Evolutionary conservation across 2,329 filamentous ascomycete genomes (phyloP), one percentile per base, ranked within the genome.

Genomic region (Fusarium sp.): DNA sequence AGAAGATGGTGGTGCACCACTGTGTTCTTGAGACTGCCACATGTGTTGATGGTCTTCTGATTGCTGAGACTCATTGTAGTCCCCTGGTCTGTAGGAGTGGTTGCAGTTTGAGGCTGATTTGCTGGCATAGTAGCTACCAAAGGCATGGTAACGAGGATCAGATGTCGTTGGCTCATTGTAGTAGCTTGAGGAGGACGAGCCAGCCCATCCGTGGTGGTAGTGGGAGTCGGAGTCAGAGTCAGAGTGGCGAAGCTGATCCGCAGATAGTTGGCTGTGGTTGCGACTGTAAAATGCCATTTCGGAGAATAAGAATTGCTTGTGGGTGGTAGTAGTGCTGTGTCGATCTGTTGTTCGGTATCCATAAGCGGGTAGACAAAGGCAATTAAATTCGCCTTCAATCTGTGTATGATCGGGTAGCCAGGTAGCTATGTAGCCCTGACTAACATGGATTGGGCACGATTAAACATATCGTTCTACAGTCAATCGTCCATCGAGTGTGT

Each of bases 271-370:
- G 33, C 69, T 64, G 60, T 53, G 56, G 52, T 64, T 74, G 49
- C 59, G 66, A 63, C 64, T 66, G 60, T 74, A 74, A 56, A 58
- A 37, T 37, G 56, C 69, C 72, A 74, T 74, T 38, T 74, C 67
- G 67, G 58, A 72, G 68, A 59, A 58, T 60, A 59, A 52, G 30
- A 67, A 46, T 46, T 63, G 52, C 28, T 73, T 68, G 60, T 58
- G 61, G 62, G 56, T 70, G 61, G 61, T 73, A 54, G 71, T 71
- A 68, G 57, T 72, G 72, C 67, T 58, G 44, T 75, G 72, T 75
- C 72, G 72, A 74, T 74, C 72, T 59, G 54, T 50, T 62, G 50
- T 33, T 74, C 68, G 68, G 69, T 75, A 72, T 73, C 72, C 72
- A 75, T 66, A 73, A 67, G 60, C 67, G 72, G 72, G 72, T 75